Evolutionary conservation across 2,329 filamentous ascomycete genomes (phyloP), one percentile per base, ranked within the genome.

Genomic region (Drechslerella dactyloides): DNA sequence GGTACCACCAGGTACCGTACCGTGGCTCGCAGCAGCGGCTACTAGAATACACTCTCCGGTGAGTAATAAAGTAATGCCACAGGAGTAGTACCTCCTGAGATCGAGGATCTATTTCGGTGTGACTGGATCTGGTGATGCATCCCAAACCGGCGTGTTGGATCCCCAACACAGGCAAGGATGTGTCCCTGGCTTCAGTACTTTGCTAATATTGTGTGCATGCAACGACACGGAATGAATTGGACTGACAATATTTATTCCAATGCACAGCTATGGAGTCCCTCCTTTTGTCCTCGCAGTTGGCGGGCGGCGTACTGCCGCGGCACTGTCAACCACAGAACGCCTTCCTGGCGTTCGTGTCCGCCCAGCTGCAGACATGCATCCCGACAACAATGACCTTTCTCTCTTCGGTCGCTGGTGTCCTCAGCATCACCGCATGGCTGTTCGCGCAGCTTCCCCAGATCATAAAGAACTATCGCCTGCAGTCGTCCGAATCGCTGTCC

Each of bases 371-470:
- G 76, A 84, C 83, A 73, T 89, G 87, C 79, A 80, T 89, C 50
- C 87, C 87, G 11, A 87, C 86, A 17, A 83, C 84, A 60, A 82
- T 88, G 61, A 86, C 86, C 21, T 82, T 89, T 69, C 74, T 87
- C 65, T 89, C 87, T 21, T 86, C 85, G 4, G 73, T 83, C 1
- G 81, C 89, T 59, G 87, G 87, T 19, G 83, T 82, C 0, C 80
- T 86, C 70, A 88, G 86, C 76, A 89, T 89, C 70, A 75, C 87
- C 56, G 85, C 86, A 48, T 89, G 87, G 87, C 82, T 89, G 1
- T 89, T 88, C 77, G 87, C 87, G 11, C 87, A 89, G 78, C 80
- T 89, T 27, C 87, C 87, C 1, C 87, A 89, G 76, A 88, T 89
- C 73, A 87, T 85, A 80, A 89, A 89, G 80, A 89, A 89, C 77